Evolutionary conservation across 2,329 filamentous ascomycete genomes (phyloP), one percentile per base, ranked within the genome.

Genomic region (Fusarium illudens): DNA sequence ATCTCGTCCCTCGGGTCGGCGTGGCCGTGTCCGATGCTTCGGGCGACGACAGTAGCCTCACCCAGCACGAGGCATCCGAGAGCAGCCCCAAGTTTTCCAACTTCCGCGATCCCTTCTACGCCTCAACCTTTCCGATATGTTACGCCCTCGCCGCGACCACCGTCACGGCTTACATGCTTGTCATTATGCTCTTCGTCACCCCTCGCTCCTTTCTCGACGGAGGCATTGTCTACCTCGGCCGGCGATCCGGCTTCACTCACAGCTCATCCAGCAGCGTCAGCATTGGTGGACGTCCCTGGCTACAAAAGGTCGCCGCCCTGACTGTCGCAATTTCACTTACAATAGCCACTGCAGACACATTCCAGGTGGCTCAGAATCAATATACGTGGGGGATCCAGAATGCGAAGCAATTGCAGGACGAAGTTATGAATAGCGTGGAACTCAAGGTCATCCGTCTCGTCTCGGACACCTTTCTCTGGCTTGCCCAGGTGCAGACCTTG

Each of bases 401-500:
- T 75, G 94, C 93, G 20, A 84, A 85, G 71, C 84, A 86, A 52
- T 80, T 99, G 72, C 93, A 96, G 66, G 83, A 88, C 48, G 84
- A 92, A 74, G 95, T 99, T 15, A 89, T 97, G 68, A 90, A 90
- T 60, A 93, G 94, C 57, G 87, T 91, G 65, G 92, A 97, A 77
- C 90, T 99, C 68, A 93, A 96, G 71, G 88, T 96, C 62, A 95
- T 96, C 62, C 91, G 94, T 68, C 89, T 98, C 71, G 93, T 99
- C 68, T 98, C 95, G 17, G 94, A 97, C 79, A 94, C 96, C 1
- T 98, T 98, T 78, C 84, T 99, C 29, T 98, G 96, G 95, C 88
- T 99, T 36, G 96, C 96, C 1, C 96, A 99, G 79, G 95, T 97
- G 1, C 96, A 99, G 81, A 99, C 96, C 0, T 81, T 99, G 60